Base-by-base conservation (phyloP, 140 eudicot species). In the Cichorium intybus region DNA sequence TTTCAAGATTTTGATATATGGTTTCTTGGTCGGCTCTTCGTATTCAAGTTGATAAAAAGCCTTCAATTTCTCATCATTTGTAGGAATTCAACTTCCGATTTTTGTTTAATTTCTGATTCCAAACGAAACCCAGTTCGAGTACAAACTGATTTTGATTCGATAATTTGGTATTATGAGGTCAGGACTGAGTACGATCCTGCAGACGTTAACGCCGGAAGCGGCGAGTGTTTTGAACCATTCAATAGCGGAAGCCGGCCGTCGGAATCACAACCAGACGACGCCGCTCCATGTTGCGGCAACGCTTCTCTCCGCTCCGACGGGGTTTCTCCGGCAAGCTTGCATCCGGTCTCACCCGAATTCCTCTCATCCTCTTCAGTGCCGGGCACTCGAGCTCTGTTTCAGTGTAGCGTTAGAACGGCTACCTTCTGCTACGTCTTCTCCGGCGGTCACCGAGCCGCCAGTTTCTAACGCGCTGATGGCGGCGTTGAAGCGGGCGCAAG, bases 281-380 rank as follows among this genome's bases (percentile, higher is more conserved):
- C 98, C 98, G 60, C 82, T 92, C 0, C 98, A 92, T 27, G 98
- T 92, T 29, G 98, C 97, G n/a, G 93, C 97, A 10, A 85, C 97
- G 6, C 87, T 93, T 4, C 75, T 93, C 46, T 73, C 97, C 16
- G 84, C 97, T 2, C 95, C 99, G 21, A 60, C 97, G 0, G 90
- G 95, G 7, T 88, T 69, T 24, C 82, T 93, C 57, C 77, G 95
- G 56, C 95, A 93, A 50, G 99, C 99, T 0, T 93, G 99, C 39
- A 89, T 93, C 58, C 89, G 95, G 22, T 85, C 99, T 0, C 99
- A 93, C 71, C 97, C 99, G 0, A 93, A 88, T 41, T 88, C 97
- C 0, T 88, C 97, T 10, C 99, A 93, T 70, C 99, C 99, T 0
- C 81, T 93, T 0, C 99, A 93, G 83, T 86, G 94, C 55, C 74